Conservation (phyloP, 2,329 filamentous ascomycete species). For the Trichoderma afroharzianum region DNA sequence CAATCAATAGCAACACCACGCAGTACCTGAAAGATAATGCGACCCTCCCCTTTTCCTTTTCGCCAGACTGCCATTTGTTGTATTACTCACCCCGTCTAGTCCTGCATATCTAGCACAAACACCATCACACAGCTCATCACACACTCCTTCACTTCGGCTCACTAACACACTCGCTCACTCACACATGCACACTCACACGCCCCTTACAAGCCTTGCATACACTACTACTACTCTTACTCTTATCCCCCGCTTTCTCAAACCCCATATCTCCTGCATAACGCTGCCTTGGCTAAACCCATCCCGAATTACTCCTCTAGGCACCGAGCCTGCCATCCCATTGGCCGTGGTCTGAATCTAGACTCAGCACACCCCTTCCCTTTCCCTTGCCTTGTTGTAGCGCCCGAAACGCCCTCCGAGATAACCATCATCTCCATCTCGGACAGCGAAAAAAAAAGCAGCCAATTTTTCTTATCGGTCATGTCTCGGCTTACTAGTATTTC, state of each 20-base stretch:
- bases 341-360: neutral
- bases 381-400: neutral
- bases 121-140: neutral
- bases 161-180: neutral
- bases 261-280: neutral
- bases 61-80: no score
- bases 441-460: neutral
- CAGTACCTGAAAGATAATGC: neutral
- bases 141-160: neutral
- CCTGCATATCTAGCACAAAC: neutral
- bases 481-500: neutral
- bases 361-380: neutral
- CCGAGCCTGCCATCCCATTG: neutral
- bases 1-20: neutral
- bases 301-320: slow-evolving; percentile 3
- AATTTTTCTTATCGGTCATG: neutral
- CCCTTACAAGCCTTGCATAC: neutral
- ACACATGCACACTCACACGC: neutral
- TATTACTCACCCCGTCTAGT: neutral
- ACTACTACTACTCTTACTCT: neutral
- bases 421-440: neutral
- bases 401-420: neutral
- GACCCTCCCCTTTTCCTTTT: neutral
- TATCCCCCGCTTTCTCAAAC: slow-evolving; percentile 4
- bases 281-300: neutral